A percentile compares a stretch with the other conserved stretches of the same genome.
Conservation (phyloP, 2,329 filamentous ascomycete species). For the Fusarium agapanthi region DNA sequence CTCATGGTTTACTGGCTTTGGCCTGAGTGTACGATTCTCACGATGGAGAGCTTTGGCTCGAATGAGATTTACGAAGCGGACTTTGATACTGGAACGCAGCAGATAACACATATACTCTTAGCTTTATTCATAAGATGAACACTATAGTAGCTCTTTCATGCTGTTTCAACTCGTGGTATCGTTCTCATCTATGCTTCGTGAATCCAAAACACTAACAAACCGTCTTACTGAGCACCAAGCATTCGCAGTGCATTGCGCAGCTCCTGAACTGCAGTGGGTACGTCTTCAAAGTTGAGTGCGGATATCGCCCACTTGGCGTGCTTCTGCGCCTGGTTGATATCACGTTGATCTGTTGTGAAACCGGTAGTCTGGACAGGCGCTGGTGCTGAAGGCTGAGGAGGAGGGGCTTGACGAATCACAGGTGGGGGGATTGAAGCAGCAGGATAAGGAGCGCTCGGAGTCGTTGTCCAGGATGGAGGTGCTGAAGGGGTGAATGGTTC, state of each 20-base stretch:
- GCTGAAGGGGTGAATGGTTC: conserved; percentile 32
- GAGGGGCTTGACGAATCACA: conserved; percentile 23
- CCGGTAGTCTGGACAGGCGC: conserved; percentile 9
- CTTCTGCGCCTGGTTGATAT: conserved; percentile 87
- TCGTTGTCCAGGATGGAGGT: conserved; percentile 34
- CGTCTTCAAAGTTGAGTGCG: conserved; percentile 95
- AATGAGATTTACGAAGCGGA: conserved; percentile 34
- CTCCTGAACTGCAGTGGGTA: conserved; percentile 87
- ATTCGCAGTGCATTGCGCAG: conserved; percentile 76
- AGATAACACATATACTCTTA: conserved; percentile 23
- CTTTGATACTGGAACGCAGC: conserved; percentile 7
- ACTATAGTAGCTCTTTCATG: conserved; percentile 2
- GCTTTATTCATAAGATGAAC: conserved; percentile 12
- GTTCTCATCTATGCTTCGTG: conserved; percentile 17
- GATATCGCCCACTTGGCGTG: conserved; percentile 98
- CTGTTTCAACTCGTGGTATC: conserved; percentile 28
- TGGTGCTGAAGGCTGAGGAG: conserved; percentile 16
- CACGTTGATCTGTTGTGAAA: conserved; percentile 49
- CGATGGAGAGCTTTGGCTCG: neutral
- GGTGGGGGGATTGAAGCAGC: conserved; percentile 34
- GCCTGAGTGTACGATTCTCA: conserved; percentile 10
- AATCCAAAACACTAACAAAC: neutral
- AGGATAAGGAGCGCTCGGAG: conserved; percentile 35
- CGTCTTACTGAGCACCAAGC: conserved; percentile 65
- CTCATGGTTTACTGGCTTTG: conserved; percentile 9